Percentiles rank a stretch among this genome's conserved stretches.
phyloP scores from a whole-genome alignment of 495 filamentous ascomycete genomes.

The Lasiosphaeria miniovina region DNA sequence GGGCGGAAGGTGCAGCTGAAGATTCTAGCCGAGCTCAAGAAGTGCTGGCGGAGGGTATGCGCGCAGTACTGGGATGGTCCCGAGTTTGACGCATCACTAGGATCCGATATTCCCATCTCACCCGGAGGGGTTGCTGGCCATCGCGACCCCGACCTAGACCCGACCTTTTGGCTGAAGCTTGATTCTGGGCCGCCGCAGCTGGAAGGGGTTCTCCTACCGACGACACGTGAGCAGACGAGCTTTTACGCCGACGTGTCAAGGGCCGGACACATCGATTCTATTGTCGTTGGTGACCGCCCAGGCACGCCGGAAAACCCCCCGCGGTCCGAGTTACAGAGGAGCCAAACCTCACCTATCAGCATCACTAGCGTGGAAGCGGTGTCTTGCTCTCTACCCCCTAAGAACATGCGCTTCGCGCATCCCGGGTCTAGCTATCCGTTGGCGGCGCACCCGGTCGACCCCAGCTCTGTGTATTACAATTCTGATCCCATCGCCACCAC shows the following conservation, averaged over 20 bases:
- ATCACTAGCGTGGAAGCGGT: conserved; percentile 59
- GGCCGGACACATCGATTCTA: conserved; percentile 45
- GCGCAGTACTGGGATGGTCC: conserved; percentile 80
- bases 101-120: conserved; percentile 64
- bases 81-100: conserved; percentile 54
- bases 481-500: conserved; percentile 48
- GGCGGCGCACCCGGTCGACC: conserved; percentile 64
- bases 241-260: conserved; percentile 49
- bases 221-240: conserved; percentile 31
- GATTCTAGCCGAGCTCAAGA: conserved; percentile 90
- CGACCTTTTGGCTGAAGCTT: conserved; percentile 42
- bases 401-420: conserved; percentile 47
- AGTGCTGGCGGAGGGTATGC: conserved; percentile 93
- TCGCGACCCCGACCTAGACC: conserved; percentile 51
- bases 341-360: conserved; percentile 49
- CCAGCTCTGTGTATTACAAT: conserved; percentile 45
- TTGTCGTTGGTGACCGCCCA: conserved; percentile 40
- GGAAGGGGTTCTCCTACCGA: conserved; percentile 33
- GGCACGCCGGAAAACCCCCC: conserved; percentile 37
- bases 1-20: conserved; percentile 76
- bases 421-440: conserved; percentile 43
- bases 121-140: conserved; percentile 68
- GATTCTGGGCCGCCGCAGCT: conserved; percentile 41
- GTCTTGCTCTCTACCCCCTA: conserved; percentile 81
- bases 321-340: conserved; percentile 27